These are phyloP conservation scores for Penicillium nordicum DNA, from an alignment of 2,329 filamentous ascomycete genomes.

Conservation along the genomic window DNA sequence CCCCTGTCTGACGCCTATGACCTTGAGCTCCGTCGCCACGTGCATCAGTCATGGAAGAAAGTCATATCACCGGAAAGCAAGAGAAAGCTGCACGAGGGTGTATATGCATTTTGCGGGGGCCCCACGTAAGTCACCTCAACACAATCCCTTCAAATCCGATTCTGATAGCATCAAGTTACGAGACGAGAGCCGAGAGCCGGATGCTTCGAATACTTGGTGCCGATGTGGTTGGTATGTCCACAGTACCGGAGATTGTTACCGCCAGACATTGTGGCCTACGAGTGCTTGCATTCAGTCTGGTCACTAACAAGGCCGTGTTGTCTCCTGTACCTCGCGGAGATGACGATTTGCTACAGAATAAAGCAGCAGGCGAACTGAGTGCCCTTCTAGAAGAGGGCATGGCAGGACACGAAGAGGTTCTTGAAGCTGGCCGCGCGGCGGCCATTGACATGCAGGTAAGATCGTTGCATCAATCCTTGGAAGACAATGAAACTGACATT, in stretches of 20 bases:
- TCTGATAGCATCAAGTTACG: conserved; percentile 48
- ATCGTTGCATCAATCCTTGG: not conserved
- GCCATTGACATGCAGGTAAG: conserved; percentile 61
- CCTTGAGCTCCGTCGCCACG: conserved; percentile 55
- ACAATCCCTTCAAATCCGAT: not conserved
- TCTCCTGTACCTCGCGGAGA: conserved; percentile 58
- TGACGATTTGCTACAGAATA: conserved; percentile 51
- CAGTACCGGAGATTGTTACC: conserved; percentile 65
- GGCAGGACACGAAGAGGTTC: conserved; percentile 63
- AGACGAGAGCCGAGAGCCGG: conserved; percentile 63
- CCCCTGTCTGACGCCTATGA: conserved; percentile 65
- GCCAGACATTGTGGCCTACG: conserved; percentile 62
- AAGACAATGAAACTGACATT: conserved; percentile 18
- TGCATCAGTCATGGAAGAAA: conserved; percentile 56
- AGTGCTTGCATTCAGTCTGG: conserved; percentile 62
- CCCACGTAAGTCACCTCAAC: conserved; percentile 51
- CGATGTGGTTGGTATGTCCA: conserved; percentile 70
- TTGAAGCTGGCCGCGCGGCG: conserved; percentile 58
- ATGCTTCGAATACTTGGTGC: conserved; percentile 60
- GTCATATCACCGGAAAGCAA: conserved; percentile 45
- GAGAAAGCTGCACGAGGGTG: conserved; percentile 59
- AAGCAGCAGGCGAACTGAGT: conserved; percentile 51
- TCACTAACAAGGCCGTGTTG: conserved; percentile 63
- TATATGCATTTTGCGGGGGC: conserved; percentile 63
- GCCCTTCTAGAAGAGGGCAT: conserved; percentile 56